These are phyloP conservation scores for Geranomyces michiganensis DNA, from an alignment of 192 early-diverging fungal species.

Conservation along the genomic window DNA sequence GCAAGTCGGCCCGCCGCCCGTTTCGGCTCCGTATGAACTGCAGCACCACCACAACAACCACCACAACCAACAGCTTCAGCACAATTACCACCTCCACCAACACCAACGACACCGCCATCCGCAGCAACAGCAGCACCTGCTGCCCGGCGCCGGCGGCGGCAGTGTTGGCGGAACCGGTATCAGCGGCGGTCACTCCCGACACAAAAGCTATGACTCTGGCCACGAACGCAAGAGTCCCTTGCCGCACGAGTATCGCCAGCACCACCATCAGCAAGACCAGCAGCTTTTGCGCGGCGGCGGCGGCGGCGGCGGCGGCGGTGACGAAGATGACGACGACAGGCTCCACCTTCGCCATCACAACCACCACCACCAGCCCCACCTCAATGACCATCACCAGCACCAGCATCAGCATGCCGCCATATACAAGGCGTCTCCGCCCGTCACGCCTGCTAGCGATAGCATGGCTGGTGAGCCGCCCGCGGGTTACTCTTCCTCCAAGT, in stretches of 20 bases:
- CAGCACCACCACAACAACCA: background rate
- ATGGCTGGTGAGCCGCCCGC: background rate
- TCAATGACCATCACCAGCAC: background rate
- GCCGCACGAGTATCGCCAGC: background rate
- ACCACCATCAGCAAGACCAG: background rate
- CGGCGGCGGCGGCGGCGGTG: too few relatives aligned
- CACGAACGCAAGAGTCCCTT: background rate
- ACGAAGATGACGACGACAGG: background rate
- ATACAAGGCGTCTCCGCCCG: constrained; percentile 6
- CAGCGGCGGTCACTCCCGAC: background rate
- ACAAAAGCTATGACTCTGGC: background rate
- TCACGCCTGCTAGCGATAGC: constrained; percentile 1
- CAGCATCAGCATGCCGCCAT: background rate
- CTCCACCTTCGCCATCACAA: background rate
- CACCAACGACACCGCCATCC: background rate
- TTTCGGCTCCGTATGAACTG: background rate
- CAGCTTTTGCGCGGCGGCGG: background rate
- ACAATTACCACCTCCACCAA: background rate
- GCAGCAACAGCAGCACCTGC: background rate
- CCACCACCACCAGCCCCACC: background rate
- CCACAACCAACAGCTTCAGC: background rate
- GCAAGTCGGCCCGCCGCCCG: background rate
- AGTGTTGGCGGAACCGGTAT: too few relatives aligned
- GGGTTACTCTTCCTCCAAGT: background rate
- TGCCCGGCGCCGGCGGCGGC: too few relatives aligned